Evolutionary conservation across 306 rosid genomes (phyloP).

Genomic region (Biancaea sappan): DNA sequence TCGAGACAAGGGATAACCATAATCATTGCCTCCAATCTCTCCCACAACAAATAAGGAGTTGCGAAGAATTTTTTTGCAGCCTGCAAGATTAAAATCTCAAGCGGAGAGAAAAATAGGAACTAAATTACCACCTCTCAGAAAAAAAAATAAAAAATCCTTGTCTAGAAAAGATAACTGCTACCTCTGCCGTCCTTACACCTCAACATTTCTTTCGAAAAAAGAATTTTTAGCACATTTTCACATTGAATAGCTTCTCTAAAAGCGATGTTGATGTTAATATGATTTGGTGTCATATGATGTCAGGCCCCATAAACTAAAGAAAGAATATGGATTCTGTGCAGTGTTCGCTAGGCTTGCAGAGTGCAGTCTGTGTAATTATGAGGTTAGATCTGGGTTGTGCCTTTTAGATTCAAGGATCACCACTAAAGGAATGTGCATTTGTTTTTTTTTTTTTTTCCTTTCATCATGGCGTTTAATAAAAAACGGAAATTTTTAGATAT

Average conservation of each 20-base stretch:
- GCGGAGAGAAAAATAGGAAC: background rate
- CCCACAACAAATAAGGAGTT: slow-evolving; percentile 61
- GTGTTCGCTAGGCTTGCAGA: too few species aligned
- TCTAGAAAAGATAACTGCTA: background rate
- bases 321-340: too few species aligned
- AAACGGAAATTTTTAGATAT: too few species aligned
- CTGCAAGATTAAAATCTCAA: slow-evolving; percentile 42
- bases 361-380: too few species aligned
- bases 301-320: background rate
- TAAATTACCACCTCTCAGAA: background rate
- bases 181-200: background rate
- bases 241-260: background rate
- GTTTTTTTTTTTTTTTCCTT: too few species aligned
- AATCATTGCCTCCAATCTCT: slow-evolving; percentile 75
- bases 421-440: too few species aligned
- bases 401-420: too few species aligned
- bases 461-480: too few species aligned
- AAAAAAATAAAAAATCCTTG: too few species aligned
- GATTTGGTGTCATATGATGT: background rate
- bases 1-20: slow-evolving; percentile 42
- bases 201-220: too few species aligned
- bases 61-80: slow-evolving; percentile 43
- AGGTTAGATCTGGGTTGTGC: too few species aligned
- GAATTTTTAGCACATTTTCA: background rate
- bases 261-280: background rate